These are phyloP conservation scores for Chrysosporium keratinophilum DNA, from an alignment of 2,329 filamentous ascomycete species.

Conservation along the genomic window DNA sequence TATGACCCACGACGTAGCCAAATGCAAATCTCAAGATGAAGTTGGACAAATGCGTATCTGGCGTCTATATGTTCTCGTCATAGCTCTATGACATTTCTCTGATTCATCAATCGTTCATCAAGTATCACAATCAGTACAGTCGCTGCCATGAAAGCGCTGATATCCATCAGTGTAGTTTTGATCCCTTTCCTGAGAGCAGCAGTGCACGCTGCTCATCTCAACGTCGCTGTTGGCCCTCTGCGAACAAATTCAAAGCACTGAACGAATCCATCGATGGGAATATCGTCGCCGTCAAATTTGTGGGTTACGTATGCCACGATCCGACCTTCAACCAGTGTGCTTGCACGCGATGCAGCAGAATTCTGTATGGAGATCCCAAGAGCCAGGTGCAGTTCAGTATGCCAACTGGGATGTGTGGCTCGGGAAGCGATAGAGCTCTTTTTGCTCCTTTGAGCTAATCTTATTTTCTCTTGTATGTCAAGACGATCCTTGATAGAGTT, in stretches of 20 bases:
- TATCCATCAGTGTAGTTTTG: not conserved
- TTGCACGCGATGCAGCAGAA: slow-evolving; percentile 29
- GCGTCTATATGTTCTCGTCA: not conserved
- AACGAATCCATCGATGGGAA: slow-evolving; percentile 44
- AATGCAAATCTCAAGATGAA: too few species aligned
- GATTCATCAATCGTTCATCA: not conserved
- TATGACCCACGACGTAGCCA: too few species aligned
- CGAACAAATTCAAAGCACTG: slow-evolving; percentile 40
- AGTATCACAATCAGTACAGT: not conserved
- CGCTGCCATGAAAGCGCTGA: not conserved
- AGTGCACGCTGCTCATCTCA: slow-evolving; percentile 39
- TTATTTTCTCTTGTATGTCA: too few species aligned
- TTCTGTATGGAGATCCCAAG: slow-evolving; percentile 29
- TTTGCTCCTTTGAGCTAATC: too few species aligned
- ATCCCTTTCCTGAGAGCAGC: slow-evolving; percentile 7
- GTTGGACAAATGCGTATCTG: too few species aligned
- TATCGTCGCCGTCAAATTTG: slow-evolving; percentile 44
- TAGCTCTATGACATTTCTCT: not conserved
- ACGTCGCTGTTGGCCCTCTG: slow-evolving; percentile 46
- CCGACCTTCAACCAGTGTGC: slow-evolving; percentile 37
- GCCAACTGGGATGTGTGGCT: slow-evolving; percentile 35
- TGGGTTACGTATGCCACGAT: slow-evolving; percentile 46
- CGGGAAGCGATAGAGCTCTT: slow-evolving; percentile 27
- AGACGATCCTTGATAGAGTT: too few species aligned
- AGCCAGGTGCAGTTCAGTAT: slow-evolving; percentile 31